Conservation (phyloP, 768 basidiomycete species). For the Chalciporus piperatus region DNA sequence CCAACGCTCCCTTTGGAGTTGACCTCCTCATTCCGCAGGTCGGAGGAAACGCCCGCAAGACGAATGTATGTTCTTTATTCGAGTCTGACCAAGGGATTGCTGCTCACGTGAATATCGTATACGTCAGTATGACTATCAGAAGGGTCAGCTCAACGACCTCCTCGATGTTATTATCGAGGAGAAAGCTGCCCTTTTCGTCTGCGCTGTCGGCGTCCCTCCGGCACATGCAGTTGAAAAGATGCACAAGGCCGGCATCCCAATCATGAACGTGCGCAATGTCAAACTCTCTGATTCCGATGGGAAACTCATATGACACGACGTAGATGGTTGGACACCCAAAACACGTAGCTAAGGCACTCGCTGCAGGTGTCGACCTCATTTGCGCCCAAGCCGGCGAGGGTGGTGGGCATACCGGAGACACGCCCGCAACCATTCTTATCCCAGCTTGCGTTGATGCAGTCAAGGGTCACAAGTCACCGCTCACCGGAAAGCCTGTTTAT, state of each 20-base stretch:
- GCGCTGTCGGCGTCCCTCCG: conserved; percentile 86
- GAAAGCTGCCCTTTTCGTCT: conserved; percentile 85
- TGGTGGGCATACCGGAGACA: conserved; percentile 85
- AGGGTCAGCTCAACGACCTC: conserved; percentile 78
- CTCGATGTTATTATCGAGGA: conserved; percentile 93
- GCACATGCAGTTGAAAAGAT: conserved; percentile 74
- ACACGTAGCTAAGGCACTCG: conserved; percentile 78
- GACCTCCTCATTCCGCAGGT: conserved; percentile 87
- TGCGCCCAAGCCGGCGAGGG: conserved; percentile 95
- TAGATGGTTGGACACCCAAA: conserved; percentile 95
- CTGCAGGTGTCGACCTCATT: conserved; percentile 85
- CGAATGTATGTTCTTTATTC: conserved; percentile 55
- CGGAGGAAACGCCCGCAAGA: conserved; percentile 85
- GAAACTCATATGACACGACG: neutral
- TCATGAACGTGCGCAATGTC: conserved; percentile 68
- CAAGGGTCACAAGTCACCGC: conserved; percentile 70
- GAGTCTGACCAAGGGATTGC: neutral
- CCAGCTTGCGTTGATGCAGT: conserved; percentile 87
- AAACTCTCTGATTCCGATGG: neutral
- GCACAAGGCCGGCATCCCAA: conserved; percentile 78
- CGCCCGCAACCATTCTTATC: conserved; percentile 81
- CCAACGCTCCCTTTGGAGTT: conserved; percentile 84
- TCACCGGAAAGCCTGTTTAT: conserved; percentile 81
- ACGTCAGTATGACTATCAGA: conserved; percentile 82
- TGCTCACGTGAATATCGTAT: neutral